Evolutionary conservation across 1,139 yeast genomes (phyloP), one percentile per base, ranked within the genome.

Genomic region (Protomyces arabidopsidicola): DNA sequence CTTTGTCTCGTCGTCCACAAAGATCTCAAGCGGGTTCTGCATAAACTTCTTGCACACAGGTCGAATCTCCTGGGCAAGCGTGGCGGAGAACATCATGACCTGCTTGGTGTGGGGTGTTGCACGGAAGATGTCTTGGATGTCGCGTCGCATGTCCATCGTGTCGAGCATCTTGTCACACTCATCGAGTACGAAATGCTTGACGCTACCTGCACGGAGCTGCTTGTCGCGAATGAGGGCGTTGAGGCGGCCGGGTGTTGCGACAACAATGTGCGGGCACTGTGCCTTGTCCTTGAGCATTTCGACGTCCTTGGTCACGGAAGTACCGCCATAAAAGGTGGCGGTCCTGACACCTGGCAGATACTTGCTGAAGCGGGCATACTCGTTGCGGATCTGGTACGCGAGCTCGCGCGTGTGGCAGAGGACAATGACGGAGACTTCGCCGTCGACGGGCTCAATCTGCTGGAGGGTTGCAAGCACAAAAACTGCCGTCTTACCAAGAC

Each of bases 21-120:
- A 93, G 72, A 93, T 90, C 79, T 93, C 98, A 77, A 93, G 82
- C 70, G 98, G 98, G 74, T 89, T 90, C 79, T 93, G 97, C 93
- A 93, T 89, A 79, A 93, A 93, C 80, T 93, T 90, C 81, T 91
- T 91, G 82, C 98, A 93, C 68, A 93, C 86, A 67, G 97, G 97
- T 78, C 97, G 89, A 73, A 93, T 90, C 74, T 93, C 98, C 75
- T 84, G 89, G 56, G 96, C 86, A 72, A 93, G 82, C 65, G 98
- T 93, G 70, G 98, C 98, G 66, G 97, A 88, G 78, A 93, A 93
- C 97, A 93, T 93, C 98, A 93, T 91, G 66, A 93, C 98, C 81
- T 93, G 98, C 80, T 93, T 93, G 77, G 93, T 97, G 78, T 89
- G 96, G 69, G 98, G 98, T 64, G 98, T 93, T 67, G 90, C 89